Percentiles rank a stretch among this genome's conserved stretches.
These are phyloP conservation scores for Phylloporus rhodoxanthus DNA, from an alignment of 768 basidiomycete species.

Conservation along the genomic window DNA sequence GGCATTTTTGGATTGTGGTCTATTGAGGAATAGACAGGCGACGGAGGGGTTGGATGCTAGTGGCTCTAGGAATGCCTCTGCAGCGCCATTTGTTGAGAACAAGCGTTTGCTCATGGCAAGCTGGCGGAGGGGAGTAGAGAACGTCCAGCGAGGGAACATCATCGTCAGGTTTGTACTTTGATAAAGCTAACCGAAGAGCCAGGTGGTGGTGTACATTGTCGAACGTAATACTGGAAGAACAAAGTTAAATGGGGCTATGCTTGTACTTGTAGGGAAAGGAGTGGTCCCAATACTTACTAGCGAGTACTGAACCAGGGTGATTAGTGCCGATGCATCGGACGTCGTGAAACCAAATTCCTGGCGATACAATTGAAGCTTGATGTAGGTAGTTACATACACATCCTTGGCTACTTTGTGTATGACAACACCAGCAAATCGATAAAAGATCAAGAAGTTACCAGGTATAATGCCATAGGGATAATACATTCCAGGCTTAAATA, in stretches of 20 bases:
- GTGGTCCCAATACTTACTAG: no score
- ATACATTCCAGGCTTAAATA: conserved; percentile 18
- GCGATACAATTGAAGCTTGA: no score
- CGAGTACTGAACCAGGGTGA: no score
- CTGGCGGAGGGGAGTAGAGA: neutral
- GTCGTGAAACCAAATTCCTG: no score
- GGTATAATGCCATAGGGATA: neutral
- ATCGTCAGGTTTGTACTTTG: neutral
- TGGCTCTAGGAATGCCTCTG: conserved; percentile 45
- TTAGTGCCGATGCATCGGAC: no score
- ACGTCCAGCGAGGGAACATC: conserved; percentile 6
- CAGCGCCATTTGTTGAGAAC: conserved; percentile 17
- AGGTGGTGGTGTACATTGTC: no score
- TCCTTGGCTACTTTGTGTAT: no score
- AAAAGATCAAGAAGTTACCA: neutral
- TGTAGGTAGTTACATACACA: no score
- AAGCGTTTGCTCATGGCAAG: conserved; percentile 9
- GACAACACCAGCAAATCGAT: neutral
- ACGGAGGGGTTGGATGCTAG: conserved; percentile 56
- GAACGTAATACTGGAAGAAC: no score
- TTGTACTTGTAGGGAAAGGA: no score
- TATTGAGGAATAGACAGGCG: conserved; percentile 69
- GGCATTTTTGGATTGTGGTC: conserved; percentile 82
- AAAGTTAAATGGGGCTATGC: no score
- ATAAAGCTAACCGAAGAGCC: no score